phyloP scores from a whole-genome alignment of 2,329 filamentous ascomycete species.

The Geosmithia flava region DNA sequence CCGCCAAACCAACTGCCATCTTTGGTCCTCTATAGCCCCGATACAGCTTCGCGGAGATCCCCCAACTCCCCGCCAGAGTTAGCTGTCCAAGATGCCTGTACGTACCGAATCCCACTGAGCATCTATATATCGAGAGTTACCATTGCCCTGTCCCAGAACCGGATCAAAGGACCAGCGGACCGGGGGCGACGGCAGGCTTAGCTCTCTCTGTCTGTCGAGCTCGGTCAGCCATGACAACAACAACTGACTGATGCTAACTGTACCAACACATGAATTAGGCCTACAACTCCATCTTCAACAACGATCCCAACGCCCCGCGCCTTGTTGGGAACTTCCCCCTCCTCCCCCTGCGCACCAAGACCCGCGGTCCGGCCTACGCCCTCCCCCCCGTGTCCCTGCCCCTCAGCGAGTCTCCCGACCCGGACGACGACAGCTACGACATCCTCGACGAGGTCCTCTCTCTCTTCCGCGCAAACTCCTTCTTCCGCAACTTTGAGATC shows the following conservation, averaged over 20 bases:
- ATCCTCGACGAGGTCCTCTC: slow-evolving; percentile 86
- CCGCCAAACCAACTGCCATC: slow-evolving; percentile 12
- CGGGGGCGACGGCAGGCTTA: background rate
- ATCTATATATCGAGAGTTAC: no score
- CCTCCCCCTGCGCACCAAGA: slow-evolving; percentile 86
- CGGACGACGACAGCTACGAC: slow-evolving; percentile 88
- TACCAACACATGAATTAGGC: slow-evolving; percentile 46
- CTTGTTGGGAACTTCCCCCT: slow-evolving; percentile 84
- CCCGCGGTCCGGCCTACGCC: slow-evolving; percentile 86
- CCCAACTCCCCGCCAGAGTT: slow-evolving; percentile 3
- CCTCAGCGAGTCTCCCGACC: slow-evolving; percentile 55
- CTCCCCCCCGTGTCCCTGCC: slow-evolving; percentile 53
- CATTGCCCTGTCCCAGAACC: background rate
- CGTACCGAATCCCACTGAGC: slow-evolving; percentile 7
- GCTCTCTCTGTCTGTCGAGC: background rate
- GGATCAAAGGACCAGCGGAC: background rate
- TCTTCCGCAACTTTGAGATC: slow-evolving; percentile 99
- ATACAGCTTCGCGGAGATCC: background rate
- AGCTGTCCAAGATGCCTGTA: slow-evolving; percentile 33
- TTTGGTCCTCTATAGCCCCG: background rate
- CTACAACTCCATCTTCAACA: slow-evolving; percentile 96
- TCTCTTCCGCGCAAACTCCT: slow-evolving; percentile 94
- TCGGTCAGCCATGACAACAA: background rate
- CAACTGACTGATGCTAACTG: background rate
- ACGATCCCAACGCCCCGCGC: slow-evolving; percentile 52